Base-by-base conservation (phyloP, 2,329 filamentous ascomycete species). In the Huntiella omanensis region DNA sequence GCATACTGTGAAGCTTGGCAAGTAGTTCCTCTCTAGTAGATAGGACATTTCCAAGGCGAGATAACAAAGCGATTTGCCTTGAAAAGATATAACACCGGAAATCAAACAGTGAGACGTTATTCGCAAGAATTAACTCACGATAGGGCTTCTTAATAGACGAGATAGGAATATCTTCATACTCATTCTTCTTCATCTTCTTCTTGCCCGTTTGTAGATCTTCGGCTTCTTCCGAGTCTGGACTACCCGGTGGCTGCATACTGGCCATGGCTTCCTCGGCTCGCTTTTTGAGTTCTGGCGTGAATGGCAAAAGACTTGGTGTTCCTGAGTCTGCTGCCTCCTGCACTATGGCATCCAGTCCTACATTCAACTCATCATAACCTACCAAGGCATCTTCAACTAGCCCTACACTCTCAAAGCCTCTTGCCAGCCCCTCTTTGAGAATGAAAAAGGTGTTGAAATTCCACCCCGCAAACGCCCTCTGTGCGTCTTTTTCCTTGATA, bases 391-490 rank as follows among this genome's bases (percentile, higher is more conserved):
- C 91, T 57, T 98, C 91, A 6, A 95, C 84, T 7, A 98, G 67
- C 1, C 92, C 92, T 3, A 96, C 87, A 57, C 84, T 96, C 60
- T 98, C 92, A 54, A 98, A 94, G 0, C 88, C 92, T 53, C 84
- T 74, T 1, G 91, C 88, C 33, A 98, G 65, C 0, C 91, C 91
- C 60, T 98, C 91, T 57, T 98, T 98, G 6, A 98, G 69, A 12
- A 98, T 87, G 59, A 98, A 98, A 59, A 98, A 98, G 0, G 91
- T 98, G 62, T 91, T 96, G 58, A 98, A 98, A 57, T 98, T 98
- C 91, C 91, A 98, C 0, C 91, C 91, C 0, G 91, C 91, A 13
- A 98, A 64, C 33, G 69, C 78, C 40, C 88, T 73, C 59, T 96
- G 87, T 0, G 80, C 74, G 54, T 96, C 88, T 57, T 87, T 91